Conservation (phyloP, 176 grass and related monocot species). For the Melocanna baccifera region DNA sequence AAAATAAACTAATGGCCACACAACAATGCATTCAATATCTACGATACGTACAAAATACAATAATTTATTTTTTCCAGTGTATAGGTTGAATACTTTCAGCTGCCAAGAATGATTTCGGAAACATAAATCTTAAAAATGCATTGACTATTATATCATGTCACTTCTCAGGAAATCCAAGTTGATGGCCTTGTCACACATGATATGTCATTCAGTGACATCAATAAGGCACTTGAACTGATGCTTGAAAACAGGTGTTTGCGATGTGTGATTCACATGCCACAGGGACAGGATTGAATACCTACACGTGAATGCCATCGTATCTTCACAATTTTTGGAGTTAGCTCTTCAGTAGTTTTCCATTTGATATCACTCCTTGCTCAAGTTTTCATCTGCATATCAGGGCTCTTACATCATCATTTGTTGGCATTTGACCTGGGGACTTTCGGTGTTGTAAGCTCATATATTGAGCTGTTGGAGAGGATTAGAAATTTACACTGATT, state of each 20-base stretch:
- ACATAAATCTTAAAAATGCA: slow-evolving; percentile 16
- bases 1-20: not conserved
- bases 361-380: slow-evolving; percentile 11
- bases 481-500: not conserved
- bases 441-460: slow-evolving; percentile 12
- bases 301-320: slow-evolving; percentile 22
- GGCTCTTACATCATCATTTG: not conserved
- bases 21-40: not conserved
- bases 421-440: not conserved
- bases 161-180: slow-evolving; percentile 82
- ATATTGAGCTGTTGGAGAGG: not conserved
- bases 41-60: not conserved
- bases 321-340: slow-evolving; percentile 24
- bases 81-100: not conserved
- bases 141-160: slow-evolving; percentile 12
- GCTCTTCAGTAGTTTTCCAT: slow-evolving; percentile 22
- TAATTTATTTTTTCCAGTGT: not conserved
- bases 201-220: slow-evolving; percentile 72
- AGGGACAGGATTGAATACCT: slow-evolving; percentile 27
- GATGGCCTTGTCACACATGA: slow-evolving; percentile 85
- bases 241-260: slow-evolving; percentile 75
- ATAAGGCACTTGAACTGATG: slow-evolving; percentile 77
- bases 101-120: slow-evolving; percentile 10
- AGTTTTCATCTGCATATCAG: not conserved
- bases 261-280: slow-evolving; percentile 86